Conservation (phyloP, 352 stramenopile species). For the Globisporangium solare region DNA sequence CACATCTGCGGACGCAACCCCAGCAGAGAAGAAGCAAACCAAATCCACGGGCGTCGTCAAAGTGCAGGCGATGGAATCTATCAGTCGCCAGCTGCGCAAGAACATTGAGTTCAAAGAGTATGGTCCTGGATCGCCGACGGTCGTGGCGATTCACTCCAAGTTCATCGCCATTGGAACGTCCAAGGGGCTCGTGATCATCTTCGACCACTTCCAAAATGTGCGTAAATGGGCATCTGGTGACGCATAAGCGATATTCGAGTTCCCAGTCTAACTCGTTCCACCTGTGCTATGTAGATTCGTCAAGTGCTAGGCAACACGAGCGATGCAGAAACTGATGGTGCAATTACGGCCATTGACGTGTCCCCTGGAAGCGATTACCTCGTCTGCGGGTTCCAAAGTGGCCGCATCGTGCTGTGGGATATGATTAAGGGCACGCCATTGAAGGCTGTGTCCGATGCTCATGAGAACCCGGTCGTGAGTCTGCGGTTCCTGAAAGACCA, state of each 20-base stretch:
- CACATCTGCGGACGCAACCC: conserved; percentile 22
- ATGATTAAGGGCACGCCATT: conserved; percentile 92
- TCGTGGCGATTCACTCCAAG: conserved; percentile 94
- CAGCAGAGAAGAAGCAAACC: conserved; percentile 21
- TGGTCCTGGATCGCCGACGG: conserved; percentile 87
- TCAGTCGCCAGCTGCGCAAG: conserved; percentile 88
- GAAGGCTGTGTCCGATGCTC: conserved; percentile 87
- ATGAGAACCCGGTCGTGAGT: conserved; percentile 86
- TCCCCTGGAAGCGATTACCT: conserved; percentile 87
- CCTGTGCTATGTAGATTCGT: conserved; percentile 38
- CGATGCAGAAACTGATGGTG: conserved; percentile 64
- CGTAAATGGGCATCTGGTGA: background rate
- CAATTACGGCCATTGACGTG: conserved; percentile 87
- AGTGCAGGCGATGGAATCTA: conserved; percentile 86
- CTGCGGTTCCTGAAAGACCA: conserved; percentile 84
- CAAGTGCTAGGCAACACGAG: conserved; percentile 87
- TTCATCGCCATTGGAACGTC: conserved; percentile 97
- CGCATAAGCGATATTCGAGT: no score
- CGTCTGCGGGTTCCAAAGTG: conserved; percentile 91
- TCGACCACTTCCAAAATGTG: conserved; percentile 96
- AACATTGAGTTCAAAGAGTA: conserved; percentile 91
- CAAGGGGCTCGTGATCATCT: conserved; percentile 92
- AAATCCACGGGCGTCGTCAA: conserved; percentile 83
- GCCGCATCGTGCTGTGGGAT: conserved; percentile 95
- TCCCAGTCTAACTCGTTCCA: no score